phyloP scores from a whole-genome alignment of 495 filamentous ascomycete genomes.

The Talaromyces borbonicus region DNA sequence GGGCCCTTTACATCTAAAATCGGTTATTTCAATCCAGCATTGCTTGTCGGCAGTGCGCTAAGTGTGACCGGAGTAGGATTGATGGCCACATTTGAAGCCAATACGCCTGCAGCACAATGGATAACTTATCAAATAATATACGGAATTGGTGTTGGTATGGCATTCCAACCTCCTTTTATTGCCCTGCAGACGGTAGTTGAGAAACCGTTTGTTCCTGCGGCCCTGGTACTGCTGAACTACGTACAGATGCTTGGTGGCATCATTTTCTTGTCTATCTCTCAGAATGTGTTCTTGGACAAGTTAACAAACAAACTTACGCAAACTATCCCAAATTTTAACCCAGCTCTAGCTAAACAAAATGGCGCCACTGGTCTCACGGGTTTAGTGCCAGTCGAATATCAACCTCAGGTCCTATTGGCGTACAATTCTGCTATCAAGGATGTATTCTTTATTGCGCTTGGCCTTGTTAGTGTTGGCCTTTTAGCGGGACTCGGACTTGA shows the following conservation, averaged over 20 bases:
- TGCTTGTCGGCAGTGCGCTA: slow-evolving; percentile 21
- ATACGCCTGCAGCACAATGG: slow-evolving; percentile 16
- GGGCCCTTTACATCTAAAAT: slow-evolving; percentile 14
- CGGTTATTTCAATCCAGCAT: slow-evolving; percentile 33
- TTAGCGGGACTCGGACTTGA: slow-evolving; percentile 24
- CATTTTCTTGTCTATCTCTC: slow-evolving; percentile 19
- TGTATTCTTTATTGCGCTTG: slow-evolving; percentile 20
- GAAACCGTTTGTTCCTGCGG: slow-evolving; percentile 23
- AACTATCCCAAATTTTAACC: slow-evolving; percentile 11
- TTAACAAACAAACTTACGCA: slow-evolving; percentile 14
- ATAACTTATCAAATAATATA: slow-evolving; percentile 37
- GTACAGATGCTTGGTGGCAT: slow-evolving; percentile 30
- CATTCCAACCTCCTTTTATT: slow-evolving; percentile 50
- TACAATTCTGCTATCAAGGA: slow-evolving; percentile 22
- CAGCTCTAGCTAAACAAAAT: slow-evolving; percentile 11
- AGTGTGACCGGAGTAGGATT: slow-evolving; percentile 26
- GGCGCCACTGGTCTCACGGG: slow-evolving; percentile 18
- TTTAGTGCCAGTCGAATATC: slow-evolving; percentile 13
- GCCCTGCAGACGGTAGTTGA: slow-evolving; percentile 27
- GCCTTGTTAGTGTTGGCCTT: slow-evolving; percentile 20
- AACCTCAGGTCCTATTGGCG: slow-evolving; percentile 15
- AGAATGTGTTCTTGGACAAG: slow-evolving; percentile 9
- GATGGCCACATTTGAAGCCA: slow-evolving; percentile 17
- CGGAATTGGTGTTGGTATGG: slow-evolving; percentile 52
- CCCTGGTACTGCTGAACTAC: slow-evolving; percentile 30